Percentiles rank a stretch among this genome's conserved stretches.
Evolutionary conservation across 2,329 filamentous ascomycete species (phyloP).

Genomic region (Rhynchosporium secalis): DNA sequence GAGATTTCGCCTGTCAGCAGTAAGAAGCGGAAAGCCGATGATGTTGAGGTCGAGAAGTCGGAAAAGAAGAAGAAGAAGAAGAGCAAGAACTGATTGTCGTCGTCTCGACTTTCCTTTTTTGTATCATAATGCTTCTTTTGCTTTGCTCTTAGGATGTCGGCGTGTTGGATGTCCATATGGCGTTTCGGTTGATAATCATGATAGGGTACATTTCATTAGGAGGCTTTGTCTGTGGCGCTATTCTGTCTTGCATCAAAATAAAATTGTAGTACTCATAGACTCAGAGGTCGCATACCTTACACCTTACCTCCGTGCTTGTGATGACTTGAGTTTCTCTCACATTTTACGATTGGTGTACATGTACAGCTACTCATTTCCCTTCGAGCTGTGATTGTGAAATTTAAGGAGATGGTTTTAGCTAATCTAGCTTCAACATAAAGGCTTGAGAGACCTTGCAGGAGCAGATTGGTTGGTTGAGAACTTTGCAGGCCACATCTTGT

Average conservation of each 20-base stretch:
- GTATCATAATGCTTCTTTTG: conserved; percentile 25
- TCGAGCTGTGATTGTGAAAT: no score
- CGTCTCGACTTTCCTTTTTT: conserved; percentile 24
- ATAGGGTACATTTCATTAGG: conserved; percentile 20
- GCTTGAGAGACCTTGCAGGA: no score
- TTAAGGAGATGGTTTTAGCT: no score
- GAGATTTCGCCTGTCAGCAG: conserved; percentile 44
- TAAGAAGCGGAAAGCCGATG: conserved; percentile 70
- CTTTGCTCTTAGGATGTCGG: conserved; percentile 14
- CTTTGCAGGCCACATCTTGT: no score
- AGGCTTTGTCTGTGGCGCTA: conserved; percentile 15
- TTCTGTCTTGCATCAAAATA: conserved; percentile 15
- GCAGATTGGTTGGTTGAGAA: no score
- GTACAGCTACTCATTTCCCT: no score
- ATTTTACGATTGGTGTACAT: no score
- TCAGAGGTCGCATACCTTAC: not conserved
- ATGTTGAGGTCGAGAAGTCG: conserved; percentile 56
- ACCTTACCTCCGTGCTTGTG: not conserved
- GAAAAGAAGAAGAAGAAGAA: conserved; percentile 61
- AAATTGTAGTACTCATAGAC: conserved; percentile 8
- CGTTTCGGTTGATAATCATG: conserved; percentile 20
- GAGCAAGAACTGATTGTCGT: conserved; percentile 37
- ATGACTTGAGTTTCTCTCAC: not conserved
- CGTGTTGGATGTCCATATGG: conserved; percentile 26
- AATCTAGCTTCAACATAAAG: no score